Percentiles rank a stretch among this genome's conserved stretches.
These are phyloP conservation scores for Cladophialophora exuberans DNA, from an alignment of 2,329 filamentous ascomycete species.

Conservation along the genomic window DNA sequence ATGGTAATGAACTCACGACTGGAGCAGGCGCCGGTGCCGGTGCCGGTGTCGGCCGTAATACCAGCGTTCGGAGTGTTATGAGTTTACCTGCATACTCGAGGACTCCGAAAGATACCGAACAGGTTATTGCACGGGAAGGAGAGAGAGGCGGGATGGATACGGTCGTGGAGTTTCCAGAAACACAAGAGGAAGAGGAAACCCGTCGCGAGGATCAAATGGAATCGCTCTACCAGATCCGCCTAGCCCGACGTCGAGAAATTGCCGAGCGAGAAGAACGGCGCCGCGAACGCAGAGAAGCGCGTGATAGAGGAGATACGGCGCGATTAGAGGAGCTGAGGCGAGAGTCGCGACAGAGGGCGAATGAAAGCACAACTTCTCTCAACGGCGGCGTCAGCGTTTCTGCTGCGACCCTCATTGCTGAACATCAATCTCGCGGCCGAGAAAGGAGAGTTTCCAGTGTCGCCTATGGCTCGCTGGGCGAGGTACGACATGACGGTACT, in stretches of 20 bases:
- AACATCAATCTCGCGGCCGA: constrained; percentile 48
- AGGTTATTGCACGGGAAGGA: constrained; percentile 83
- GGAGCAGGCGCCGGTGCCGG: constrained; percentile 23
- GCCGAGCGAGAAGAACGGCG: constrained; percentile 78
- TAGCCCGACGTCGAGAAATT: constrained; percentile 73
- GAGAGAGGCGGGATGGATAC: constrained; percentile 90
- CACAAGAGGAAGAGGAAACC: constrained; percentile 74
- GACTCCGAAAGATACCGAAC: constrained; percentile 73
- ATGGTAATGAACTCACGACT: constrained; percentile 18
- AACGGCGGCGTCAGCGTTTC: constrained; percentile 36
- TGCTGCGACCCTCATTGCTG: constrained; percentile 45
- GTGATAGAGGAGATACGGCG: constrained; percentile 68
- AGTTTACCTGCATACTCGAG: constrained; percentile 84
- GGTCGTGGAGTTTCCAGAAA: constrained; percentile 83
- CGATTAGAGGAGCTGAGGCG: constrained; percentile 67
- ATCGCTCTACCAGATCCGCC: constrained; percentile 83
- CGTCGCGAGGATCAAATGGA: constrained; percentile 91
- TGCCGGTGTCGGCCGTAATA: constrained; percentile 72
- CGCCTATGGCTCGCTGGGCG: constrained; percentile 51
- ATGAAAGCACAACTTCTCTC: constrained; percentile 39
- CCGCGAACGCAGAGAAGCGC: constrained; percentile 70
- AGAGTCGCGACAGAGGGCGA: constrained; percentile 58
- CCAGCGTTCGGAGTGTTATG: constrained; percentile 89
- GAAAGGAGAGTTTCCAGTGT: constrained; percentile 52
- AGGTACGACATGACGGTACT: constrained; percentile 54